phyloP scores from a whole-genome alignment of 2,329 filamentous ascomycete species.

The Aspergillus sp. region DNA sequence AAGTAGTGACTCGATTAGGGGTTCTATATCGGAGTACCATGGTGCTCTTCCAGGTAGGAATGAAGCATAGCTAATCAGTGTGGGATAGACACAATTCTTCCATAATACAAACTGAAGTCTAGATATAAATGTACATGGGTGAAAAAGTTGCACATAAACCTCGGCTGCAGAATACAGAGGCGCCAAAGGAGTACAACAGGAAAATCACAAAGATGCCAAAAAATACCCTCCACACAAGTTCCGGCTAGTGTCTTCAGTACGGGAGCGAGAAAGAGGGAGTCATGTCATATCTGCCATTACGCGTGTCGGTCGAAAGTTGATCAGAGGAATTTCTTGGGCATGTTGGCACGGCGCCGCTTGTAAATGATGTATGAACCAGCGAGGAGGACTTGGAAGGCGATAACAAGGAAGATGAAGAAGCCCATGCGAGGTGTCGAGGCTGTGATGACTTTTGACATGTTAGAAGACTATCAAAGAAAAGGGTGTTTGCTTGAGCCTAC shows the following conservation, averaged over 20 bases:
- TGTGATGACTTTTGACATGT: constrained; percentile 50
- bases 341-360: constrained; percentile 74
- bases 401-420: constrained; percentile 70
- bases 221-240: not conserved
- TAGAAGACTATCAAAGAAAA: not conserved
- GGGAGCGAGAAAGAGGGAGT: constrained; percentile 1
- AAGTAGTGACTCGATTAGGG: not conserved
- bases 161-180: not conserved
- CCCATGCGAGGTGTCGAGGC: constrained; percentile 62
- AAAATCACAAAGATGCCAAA: not conserved
- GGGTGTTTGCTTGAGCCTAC: constrained; percentile 44
- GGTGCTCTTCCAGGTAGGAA: too few species aligned
- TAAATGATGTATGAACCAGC: constrained; percentile 73
- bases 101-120: not conserved
- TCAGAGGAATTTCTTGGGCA: constrained; percentile 91
- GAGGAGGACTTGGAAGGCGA: constrained; percentile 75
- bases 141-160: not conserved
- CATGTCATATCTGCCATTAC: constrained; percentile 13
- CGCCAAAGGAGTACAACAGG: constrained; percentile 2
- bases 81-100: not conserved
- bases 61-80: not conserved
- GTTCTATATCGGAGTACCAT: too few species aligned
- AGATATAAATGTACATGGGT: constrained; percentile 9
- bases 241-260: not conserved
- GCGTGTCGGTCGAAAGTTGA: constrained; percentile 5